Percentiles rank a stretch among this genome's conserved stretches.
Conservation (phyloP, 2,329 filamentous ascomycete species). For the Pyrenochaeta sp. region DNA sequence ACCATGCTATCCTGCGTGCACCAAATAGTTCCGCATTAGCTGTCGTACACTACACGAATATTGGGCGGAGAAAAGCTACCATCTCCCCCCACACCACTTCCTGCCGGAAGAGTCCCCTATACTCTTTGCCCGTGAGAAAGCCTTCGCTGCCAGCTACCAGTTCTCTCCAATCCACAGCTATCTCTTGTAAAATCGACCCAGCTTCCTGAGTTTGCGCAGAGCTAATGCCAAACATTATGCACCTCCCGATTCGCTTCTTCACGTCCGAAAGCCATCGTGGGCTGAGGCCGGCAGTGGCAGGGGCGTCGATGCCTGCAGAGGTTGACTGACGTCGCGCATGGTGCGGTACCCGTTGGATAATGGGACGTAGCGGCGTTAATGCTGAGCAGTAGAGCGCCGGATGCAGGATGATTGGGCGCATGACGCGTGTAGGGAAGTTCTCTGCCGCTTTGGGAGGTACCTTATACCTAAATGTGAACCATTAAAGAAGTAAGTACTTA, state of each 20-base stretch:
- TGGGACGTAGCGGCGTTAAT: slow-evolving; percentile 1
- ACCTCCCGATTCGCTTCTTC: slow-evolving; percentile 73
- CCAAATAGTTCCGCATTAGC: slow-evolving; percentile 38
- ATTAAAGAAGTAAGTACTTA: background rate
- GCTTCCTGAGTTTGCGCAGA: slow-evolving; percentile 66
- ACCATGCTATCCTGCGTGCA: slow-evolving; percentile 62
- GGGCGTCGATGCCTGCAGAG: background rate
- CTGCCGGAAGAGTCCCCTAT: slow-evolving; percentile 70
- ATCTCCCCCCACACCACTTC: slow-evolving; percentile 86
- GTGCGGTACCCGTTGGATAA: slow-evolving; percentile 2
- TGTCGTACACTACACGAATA: slow-evolving; percentile 7
- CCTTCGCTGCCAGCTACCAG: slow-evolving; percentile 78
- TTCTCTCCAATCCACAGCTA: slow-evolving; percentile 74
- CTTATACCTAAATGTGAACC: background rate
- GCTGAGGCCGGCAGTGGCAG: slow-evolving; percentile 17
- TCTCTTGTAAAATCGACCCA: slow-evolving; percentile 64
- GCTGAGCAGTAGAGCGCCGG: slow-evolving; percentile 20
- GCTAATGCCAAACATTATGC: slow-evolving; percentile 76
- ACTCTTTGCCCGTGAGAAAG: slow-evolving; percentile 70
- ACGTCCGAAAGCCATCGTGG: slow-evolving; percentile 76
- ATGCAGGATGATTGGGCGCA: slow-evolving; percentile 28
- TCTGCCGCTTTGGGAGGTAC: background rate
- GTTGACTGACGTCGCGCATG: slow-evolving; percentile 21
- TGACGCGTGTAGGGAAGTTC: slow-evolving; percentile 7
- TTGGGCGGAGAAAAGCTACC: slow-evolving; percentile 58